Base-by-base conservation (phyloP, 176 grass and related monocot genomes). In the Areca catechu region DNA sequence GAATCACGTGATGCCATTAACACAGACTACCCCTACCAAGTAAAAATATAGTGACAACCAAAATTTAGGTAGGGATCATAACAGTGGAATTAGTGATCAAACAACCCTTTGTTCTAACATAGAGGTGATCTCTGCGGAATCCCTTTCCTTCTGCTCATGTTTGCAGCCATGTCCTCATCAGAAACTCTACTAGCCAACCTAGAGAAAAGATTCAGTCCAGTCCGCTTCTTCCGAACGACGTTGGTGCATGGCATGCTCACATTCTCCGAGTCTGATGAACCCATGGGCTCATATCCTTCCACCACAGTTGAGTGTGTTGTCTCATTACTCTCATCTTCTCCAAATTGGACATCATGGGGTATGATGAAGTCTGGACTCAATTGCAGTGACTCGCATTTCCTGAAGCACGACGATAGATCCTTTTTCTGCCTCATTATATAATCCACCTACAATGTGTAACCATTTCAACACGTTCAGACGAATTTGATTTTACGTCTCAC, bases 81-180 rank as follows among this genome's bases (percentile, higher is more conserved):
- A 6, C 62, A 53, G 62, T 49, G 18, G 48, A 34, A 66, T 17
- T 56, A 56, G 18, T 9, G 34, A 43, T 9, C 7, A n/a, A 10
- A 43, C 19, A 47, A 43, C 17, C 9, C 14, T 68, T 48, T 48
- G 15, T 49, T 43, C 24, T 69, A 71, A 50, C 54, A 59, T 58
- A 71, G 56, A 71, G 68, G 68, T 20, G 68, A 71, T 22, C 68
- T 71, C 9, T 71, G 68, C 16, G 68, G 68, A 71, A 50, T 60
- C 6, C 68, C 68, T 56, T 71, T 71, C 68, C 68, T 59, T 51
- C 68, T 71, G 43, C 4, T 71, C 43, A 29, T 71, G 48, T 27
- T 71, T 37, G 18, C 66, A 19, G 30, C 53, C 16, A 57, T 48
- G 66, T 57, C 53, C 15, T 66, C 24, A 49, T 69, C 30, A 15